These are phyloP conservation scores for Kwoniella dejecticola DNA, from an alignment of 768 basidiomycete genomes.

Conservation along the genomic window DNA sequence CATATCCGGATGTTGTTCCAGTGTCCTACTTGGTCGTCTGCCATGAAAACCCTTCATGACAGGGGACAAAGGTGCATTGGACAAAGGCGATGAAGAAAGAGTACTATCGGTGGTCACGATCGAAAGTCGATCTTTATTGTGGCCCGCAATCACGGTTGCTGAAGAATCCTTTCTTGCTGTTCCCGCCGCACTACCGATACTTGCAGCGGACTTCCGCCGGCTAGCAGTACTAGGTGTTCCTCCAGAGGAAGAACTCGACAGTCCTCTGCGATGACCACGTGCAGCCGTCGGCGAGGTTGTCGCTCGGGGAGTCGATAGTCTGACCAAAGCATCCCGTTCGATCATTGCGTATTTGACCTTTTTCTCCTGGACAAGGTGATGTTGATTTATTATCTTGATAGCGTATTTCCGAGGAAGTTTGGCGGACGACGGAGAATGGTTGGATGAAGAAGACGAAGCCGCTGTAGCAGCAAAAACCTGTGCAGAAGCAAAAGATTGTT, in stretches of 20 bases:
- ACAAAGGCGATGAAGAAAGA: slow-evolving; percentile 17
- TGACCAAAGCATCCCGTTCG: slow-evolving; percentile 55
- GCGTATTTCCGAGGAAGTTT: slow-evolving; percentile 46
- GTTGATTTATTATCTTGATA: slow-evolving; percentile 57
- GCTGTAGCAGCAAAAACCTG: slow-evolving; percentile 32
- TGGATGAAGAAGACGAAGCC: slow-evolving; percentile 27
- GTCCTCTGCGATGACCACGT: slow-evolving; percentile 32
- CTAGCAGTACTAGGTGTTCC: slow-evolving; percentile 10
- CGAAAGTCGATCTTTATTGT: slow-evolving; percentile 22
- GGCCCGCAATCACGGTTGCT: not conserved
- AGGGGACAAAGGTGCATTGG: slow-evolving; percentile 26
- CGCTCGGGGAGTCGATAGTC: slow-evolving; percentile 42
- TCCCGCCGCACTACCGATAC: slow-evolving; percentile 10
- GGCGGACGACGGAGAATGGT: slow-evolving; percentile 34
- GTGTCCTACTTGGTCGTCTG: slow-evolving; percentile 35
- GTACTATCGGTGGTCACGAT: slow-evolving; percentile 29
- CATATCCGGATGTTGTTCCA: slow-evolving; percentile 38
- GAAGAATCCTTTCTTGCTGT: slow-evolving; percentile 12
- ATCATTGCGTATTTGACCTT: slow-evolving; percentile 57
- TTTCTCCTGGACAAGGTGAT: slow-evolving; percentile 55
- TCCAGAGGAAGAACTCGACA: slow-evolving; percentile 37
- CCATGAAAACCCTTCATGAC: slow-evolving; percentile 16
- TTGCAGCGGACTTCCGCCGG: slow-evolving; percentile 23
- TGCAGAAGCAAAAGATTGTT: not conserved
- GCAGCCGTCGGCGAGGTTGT: slow-evolving; percentile 12